These are phyloP conservation scores for Pestalotiopsis sp. DNA, from an alignment of 2,329 filamentous ascomycete genomes.

Conservation along the genomic window DNA sequence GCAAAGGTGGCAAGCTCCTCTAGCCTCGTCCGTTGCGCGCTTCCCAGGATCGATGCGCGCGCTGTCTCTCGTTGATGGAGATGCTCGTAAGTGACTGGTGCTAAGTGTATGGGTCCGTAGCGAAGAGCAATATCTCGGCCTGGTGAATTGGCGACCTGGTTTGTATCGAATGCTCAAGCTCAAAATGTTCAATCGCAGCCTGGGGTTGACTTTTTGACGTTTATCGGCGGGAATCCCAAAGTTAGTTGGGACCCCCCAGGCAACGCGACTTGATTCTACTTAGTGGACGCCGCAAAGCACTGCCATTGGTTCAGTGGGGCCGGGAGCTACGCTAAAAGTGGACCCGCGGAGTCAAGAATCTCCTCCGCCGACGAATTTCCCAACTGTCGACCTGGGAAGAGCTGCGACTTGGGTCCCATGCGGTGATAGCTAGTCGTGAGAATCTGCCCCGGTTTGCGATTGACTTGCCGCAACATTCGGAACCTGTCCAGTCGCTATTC, in stretches of 20 bases:
- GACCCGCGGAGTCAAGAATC: conserved; percentile 2
- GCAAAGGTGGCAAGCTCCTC: neutral
- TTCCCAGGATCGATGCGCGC: neutral
- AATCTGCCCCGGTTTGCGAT: neutral
- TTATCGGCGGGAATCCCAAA: conserved; percentile 5
- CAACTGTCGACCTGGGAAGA: neutral
- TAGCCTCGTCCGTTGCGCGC: neutral
- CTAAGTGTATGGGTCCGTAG: neutral
- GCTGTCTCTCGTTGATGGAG: neutral
- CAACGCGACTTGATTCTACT: neutral
- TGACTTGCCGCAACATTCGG: neutral
- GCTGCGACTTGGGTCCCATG: neutral
- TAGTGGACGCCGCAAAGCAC: neutral
- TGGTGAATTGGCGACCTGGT: neutral
- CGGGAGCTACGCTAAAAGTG: neutral
- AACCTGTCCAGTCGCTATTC: neutral
- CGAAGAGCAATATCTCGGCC: neutral
- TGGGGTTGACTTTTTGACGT: neutral
- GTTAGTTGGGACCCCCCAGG: neutral
- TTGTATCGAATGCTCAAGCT: neutral
- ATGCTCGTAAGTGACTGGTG: neutral
- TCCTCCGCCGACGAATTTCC: conserved; percentile 11
- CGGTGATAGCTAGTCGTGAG: neutral
- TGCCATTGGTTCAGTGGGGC: neutral
- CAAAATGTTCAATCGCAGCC: neutral